These are phyloP conservation scores for Phytophthora rubi DNA, from an alignment of 352 stramenopile species.

Conservation along the genomic window DNA sequence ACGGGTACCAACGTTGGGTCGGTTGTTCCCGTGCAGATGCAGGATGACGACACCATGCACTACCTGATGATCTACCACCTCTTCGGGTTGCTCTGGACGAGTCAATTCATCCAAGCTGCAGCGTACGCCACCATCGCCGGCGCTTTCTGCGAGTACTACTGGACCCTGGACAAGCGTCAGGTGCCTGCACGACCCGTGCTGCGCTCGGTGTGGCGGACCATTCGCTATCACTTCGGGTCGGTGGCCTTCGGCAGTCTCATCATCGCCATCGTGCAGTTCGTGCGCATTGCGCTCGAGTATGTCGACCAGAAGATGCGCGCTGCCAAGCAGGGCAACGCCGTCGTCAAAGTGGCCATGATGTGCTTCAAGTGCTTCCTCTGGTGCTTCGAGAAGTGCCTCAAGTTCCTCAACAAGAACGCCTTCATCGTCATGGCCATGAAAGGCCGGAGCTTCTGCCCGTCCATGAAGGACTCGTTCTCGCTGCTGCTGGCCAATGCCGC, in stretches of 20 bases:
- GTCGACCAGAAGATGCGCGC: conserved; percentile 77
- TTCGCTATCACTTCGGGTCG: conserved; percentile 85
- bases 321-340: conserved; percentile 66
- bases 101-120: conserved; percentile 84
- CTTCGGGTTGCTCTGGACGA: conserved; percentile 87
- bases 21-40: conserved; percentile 40
- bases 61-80: conserved; percentile 87
- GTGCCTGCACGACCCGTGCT: conserved; percentile 55
- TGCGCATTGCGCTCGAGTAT: conserved; percentile 79
- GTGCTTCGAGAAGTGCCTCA: conserved; percentile 91
- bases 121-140: conserved; percentile 80
- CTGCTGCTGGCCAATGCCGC: conserved; percentile 95
- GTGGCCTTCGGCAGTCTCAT: conserved; percentile 89
- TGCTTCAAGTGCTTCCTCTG: conserved; percentile 91
- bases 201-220: conserved; percentile 64
- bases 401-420: conserved; percentile 91
- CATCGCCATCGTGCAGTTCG: conserved; percentile 85
- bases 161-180: conserved; percentile 80
- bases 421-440: conserved; percentile 93
- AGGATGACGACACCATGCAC: conserved; percentile 73
- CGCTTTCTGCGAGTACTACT: conserved; percentile 89
- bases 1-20: conserved; percentile 32
- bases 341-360: conserved; percentile 80
- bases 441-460: conserved; percentile 84
- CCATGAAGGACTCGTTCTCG: conserved; percentile 95